phyloP scores from a whole-genome alignment of 2,329 filamentous ascomycete species.

The Tolypocladium tundrense region DNA sequence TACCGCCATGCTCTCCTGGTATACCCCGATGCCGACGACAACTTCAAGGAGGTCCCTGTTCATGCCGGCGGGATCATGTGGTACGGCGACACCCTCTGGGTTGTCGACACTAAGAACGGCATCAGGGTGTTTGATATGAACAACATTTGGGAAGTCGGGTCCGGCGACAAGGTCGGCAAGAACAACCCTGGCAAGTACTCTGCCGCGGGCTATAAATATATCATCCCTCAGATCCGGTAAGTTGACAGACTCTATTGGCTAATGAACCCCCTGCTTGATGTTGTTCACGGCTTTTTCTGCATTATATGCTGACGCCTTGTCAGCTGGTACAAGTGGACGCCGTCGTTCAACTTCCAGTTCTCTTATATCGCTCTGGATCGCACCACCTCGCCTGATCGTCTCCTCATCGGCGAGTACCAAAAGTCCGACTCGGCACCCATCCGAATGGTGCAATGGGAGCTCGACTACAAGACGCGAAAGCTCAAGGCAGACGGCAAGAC shows the following conservation, averaged over 20 bases:
- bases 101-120: not conserved
- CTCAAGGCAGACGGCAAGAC: not conserved
- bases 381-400: not conserved
- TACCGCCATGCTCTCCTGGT: no score
- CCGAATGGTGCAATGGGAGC: constrained; percentile 1
- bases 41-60: no score
- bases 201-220: not conserved
- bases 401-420: not conserved
- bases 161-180: not conserved
- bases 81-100: not conserved
- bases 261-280: no score
- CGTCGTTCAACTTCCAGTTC: not conserved
- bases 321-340: not conserved
- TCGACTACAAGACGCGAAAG: no score
- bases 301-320: no score
- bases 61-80: no score
- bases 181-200: not conserved
- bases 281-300: no score
- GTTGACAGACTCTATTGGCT: no score
- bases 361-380: not conserved
- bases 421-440: not conserved
- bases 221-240: not conserved
- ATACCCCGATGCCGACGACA: no score
- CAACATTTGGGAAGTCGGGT: not conserved
- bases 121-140: not conserved